Percentiles rank a stretch among this genome's conserved stretches.
These are phyloP conservation scores for Rosa hybrid DNA, from an alignment of 331 rosid species.

Conservation along the genomic window DNA sequence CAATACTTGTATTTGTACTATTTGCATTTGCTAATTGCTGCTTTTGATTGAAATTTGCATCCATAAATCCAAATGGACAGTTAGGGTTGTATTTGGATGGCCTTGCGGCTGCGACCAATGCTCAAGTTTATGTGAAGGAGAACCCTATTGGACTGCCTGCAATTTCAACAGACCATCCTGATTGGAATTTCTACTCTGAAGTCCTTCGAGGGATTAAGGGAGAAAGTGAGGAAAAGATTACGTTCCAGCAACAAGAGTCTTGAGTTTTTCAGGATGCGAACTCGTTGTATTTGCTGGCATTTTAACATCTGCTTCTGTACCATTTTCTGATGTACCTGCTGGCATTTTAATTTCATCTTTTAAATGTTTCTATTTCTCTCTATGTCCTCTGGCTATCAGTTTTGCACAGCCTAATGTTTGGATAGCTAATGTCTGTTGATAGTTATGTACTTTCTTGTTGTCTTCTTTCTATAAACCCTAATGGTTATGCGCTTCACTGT, in stretches of 20 bases:
- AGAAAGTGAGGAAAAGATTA: not conserved
- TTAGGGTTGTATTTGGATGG: constrained; percentile 17
- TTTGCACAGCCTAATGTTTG: too few species aligned
- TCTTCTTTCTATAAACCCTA: too few species aligned
- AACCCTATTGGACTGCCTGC: constrained; percentile 2
- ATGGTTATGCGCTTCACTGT: too few species aligned
- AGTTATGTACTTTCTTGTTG: too few species aligned
- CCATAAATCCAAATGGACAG: constrained; percentile 7
- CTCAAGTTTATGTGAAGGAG: constrained; percentile 4
- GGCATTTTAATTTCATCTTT: too few species aligned
- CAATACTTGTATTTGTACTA: not conserved
- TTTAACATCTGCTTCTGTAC: not conserved
- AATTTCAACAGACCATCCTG: constrained; percentile 1
- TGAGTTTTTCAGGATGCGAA: not conserved
- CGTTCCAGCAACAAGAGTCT: not conserved
- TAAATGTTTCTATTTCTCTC: not conserved
- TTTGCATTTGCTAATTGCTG: not conserved
- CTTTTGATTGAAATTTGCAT: not conserved
- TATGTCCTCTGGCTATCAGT: not conserved
- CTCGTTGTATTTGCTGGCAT: not conserved
- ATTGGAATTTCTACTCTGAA: constrained; percentile 18
- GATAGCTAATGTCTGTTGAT: too few species aligned
- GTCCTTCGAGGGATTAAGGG: not conserved
- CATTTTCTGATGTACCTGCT: not conserved
- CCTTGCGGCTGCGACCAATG: constrained; percentile 7